Evolutionary conservation across 2,329 filamentous ascomycete genomes (phyloP).

Genomic region (Trichoderma sp.): DNA sequence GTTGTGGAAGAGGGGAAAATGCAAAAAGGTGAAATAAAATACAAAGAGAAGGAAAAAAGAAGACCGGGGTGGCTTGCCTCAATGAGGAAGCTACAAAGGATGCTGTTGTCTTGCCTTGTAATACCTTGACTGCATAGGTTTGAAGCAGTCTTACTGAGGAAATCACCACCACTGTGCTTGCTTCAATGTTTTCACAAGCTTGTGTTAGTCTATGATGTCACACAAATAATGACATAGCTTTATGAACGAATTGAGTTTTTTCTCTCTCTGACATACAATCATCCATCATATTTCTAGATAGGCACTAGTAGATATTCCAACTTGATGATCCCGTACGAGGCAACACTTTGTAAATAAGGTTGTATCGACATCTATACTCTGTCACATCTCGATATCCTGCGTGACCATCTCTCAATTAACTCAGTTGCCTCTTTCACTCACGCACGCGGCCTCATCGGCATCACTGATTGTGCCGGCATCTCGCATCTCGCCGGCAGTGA

Average conservation of each 20-base stretch:
- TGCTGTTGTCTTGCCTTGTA: background rate
- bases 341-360: background rate
- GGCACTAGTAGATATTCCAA: background rate
- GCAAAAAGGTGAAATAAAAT: background rate
- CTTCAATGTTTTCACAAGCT: background rate
- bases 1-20: background rate
- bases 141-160: background rate
- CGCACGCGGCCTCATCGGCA: constrained; percentile 1
- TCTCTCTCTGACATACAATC: too few relatives aligned
- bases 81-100: constrained; percentile 4
- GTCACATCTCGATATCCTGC: background rate
- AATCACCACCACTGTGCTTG: background rate
- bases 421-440: background rate
- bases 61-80: background rate
- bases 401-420: background rate
- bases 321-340: background rate
- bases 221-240: background rate
- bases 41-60: background rate
- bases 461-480: background rate
- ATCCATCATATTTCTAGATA: background rate
- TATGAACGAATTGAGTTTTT: background rate
- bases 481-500: background rate
- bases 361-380: background rate
- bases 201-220: background rate
- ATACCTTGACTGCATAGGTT: background rate